A percentile compares a stretch with the other conserved stretches of the same genome.
phyloP scores from a whole-genome alignment of 1,284 basidiomycete genomes.

The Leccinum pachyderme region DNA sequence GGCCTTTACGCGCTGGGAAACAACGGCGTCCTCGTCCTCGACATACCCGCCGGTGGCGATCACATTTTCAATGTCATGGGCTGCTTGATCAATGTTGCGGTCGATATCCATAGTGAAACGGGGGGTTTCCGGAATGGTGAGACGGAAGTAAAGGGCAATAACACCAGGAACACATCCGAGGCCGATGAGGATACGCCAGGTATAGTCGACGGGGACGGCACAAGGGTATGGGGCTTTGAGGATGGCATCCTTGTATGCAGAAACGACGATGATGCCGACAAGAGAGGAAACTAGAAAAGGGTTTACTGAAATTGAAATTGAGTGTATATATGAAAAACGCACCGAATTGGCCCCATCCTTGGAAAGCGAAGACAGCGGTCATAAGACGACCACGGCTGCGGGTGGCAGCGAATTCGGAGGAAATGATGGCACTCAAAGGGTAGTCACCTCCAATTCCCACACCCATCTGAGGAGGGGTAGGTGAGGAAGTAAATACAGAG shows the following conservation, averaged over 20 bases:
- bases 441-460: slow-evolving; percentile 61
- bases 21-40: slow-evolving; percentile 40
- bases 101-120: slow-evolving; percentile 74
- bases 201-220: slow-evolving; percentile 36
- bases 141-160: slow-evolving; percentile 55
- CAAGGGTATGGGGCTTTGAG: slow-evolving; percentile 32
- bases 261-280: slow-evolving; percentile 54
- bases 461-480: slow-evolving; percentile 40
- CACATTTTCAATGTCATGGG: slow-evolving; percentile 53
- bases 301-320: slow-evolving; percentile 1
- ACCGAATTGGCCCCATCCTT: slow-evolving; percentile 55
- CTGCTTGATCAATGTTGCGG: slow-evolving; percentile 57
- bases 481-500: slow-evolving; percentile 4
- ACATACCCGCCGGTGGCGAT: slow-evolving; percentile 41
- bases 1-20: slow-evolving; percentile 41
- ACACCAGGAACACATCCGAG: slow-evolving; percentile 52
- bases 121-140: slow-evolving; percentile 58
- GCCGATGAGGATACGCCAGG: slow-evolving; percentile 50
- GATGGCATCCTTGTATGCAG: slow-evolving; percentile 55
- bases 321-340: slow-evolving; percentile 27
- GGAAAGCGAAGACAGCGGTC: slow-evolving; percentile 54
- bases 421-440: slow-evolving; percentile 49
- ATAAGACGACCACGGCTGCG: slow-evolving; percentile 56
- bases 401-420: slow-evolving; percentile 63
- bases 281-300: slow-evolving; percentile 43